These are phyloP conservation scores for Talaromyces sp. DNA, from an alignment of 2,329 filamentous ascomycete genomes.

Conservation along the genomic window DNA sequence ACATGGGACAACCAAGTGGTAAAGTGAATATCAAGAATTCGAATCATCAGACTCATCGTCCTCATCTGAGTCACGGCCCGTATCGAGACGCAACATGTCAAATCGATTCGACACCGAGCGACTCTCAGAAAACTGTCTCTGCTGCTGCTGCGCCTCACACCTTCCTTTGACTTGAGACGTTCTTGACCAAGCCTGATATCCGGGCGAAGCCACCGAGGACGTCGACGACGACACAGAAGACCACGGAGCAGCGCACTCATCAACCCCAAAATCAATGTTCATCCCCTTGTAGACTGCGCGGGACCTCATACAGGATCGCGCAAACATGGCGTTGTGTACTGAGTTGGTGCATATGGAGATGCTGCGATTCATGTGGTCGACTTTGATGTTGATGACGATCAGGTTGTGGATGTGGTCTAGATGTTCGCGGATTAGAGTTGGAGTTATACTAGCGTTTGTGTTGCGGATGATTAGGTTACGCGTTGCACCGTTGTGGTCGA, in stretches of 20 bases:
- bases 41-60: conserved; percentile 37
- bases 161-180: conserved; percentile 21
- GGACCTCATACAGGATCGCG: conserved; percentile 71
- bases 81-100: conserved; percentile 54
- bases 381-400: conserved; percentile 62
- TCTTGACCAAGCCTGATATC: conserved; percentile 24
- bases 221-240: background rate
- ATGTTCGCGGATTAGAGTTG: conserved; percentile 63
- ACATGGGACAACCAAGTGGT: background rate
- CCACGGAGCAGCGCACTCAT: conserved; percentile 59
- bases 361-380: conserved; percentile 50
- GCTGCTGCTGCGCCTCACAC: conserved; percentile 21
- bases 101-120: conserved; percentile 56
- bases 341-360: conserved; percentile 73
- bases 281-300: conserved; percentile 64
- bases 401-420: conserved; percentile 81
- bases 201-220: background rate
- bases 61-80: conserved; percentile 14
- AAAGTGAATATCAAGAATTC: background rate
- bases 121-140: conserved; percentile 36
- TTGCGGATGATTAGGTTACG: conserved; percentile 69
- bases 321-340: conserved; percentile 69
- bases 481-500: conserved; percentile 63
- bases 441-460: conserved; percentile 57
- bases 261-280: conserved; percentile 66